These are phyloP conservation scores for Parastagonospora nodorum DNA, from an alignment of 2,329 filamentous ascomycete species.

Conservation along the genomic window DNA sequence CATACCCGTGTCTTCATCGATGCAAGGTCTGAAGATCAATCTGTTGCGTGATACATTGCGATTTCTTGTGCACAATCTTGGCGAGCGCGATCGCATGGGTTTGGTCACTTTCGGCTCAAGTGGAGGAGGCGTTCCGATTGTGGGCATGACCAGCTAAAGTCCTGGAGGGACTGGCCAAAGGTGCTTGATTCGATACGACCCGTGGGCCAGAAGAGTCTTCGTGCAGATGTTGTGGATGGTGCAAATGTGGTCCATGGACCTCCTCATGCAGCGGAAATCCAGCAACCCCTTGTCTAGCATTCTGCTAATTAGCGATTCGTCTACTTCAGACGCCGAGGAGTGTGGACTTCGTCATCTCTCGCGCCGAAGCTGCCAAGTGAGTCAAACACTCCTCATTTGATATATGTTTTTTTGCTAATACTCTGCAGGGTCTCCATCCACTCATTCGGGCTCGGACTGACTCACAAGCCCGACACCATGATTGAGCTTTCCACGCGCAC, in stretches of 20 bases:
- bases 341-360: conserved; percentile 95
- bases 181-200: conserved; percentile 86
- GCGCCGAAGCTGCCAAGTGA: conserved; percentile 95
- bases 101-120: conserved; percentile 96
- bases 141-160: conserved; percentile 98
- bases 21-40: conserved; percentile 99
- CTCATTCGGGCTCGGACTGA: conserved; percentile 94
- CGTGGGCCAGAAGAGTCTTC: conserved; percentile 93
- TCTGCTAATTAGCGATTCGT: conserved; percentile 95
- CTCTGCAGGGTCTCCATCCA: conserved; percentile 80
- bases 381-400: conserved; percentile 41
- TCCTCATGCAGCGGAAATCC: conserved; percentile 96
- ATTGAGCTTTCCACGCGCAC: conserved; percentile 94
- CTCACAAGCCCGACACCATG: conserved; percentile 98
- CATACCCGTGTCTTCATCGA: conserved; percentile 94
- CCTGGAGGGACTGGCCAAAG: conserved; percentile 89
- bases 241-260: conserved; percentile 98
- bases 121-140: conserved; percentile 87
- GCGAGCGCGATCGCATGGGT: conserved; percentile 94
- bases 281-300: conserved; percentile 96
- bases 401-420: conserved; percentile 16
- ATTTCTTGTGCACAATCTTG: conserved; percentile 88
- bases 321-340: conserved; percentile 89
- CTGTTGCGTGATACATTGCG: conserved; percentile 87
- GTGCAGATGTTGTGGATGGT: conserved; percentile 95